Evolutionary conservation across 2,329 filamentous ascomycete species (phyloP).

Genomic region (Nannizzia gypsea): DNA sequence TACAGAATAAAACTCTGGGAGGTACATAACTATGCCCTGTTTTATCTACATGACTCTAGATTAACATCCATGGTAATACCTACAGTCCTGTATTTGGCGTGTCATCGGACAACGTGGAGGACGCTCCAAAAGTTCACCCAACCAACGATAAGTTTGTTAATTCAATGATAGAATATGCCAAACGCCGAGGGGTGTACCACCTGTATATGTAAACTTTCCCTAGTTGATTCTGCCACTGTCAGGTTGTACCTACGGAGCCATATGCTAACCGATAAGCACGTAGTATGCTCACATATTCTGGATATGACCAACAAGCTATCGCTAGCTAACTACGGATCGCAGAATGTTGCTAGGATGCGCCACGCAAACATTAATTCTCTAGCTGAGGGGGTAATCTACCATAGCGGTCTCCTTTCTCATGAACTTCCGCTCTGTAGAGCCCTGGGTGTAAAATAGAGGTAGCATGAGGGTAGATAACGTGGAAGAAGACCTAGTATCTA

Average conservation of each 20-base stretch:
- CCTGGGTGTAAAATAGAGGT: no score
- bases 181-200: not conserved
- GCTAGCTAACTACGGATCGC: constrained; percentile 8
- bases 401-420: no score
- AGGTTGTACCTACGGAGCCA: no score
- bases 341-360: constrained; percentile 6
- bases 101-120: not conserved
- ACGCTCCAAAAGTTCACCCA: not conserved
- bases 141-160: constrained; percentile 5
- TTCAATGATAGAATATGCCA: constrained; percentile 4
- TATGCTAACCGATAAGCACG: not conserved
- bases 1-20: not conserved
- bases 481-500: no score
- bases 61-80: not conserved
- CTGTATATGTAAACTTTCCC: not conserved
- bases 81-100: constrained; percentile 6
- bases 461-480: no score
- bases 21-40: not conserved
- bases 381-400: no score
- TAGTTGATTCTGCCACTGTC: no score
- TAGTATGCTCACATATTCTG: constrained; percentile 7
- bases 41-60: not conserved
- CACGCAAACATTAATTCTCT: no score
- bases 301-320: constrained; percentile 6
- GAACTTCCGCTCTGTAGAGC: no score